Percentiles rank a stretch among this genome's conserved stretches.
Evolutionary conservation across 2,329 filamentous ascomycete genomes (phyloP).

Genomic region (Xylaria sp.): DNA sequence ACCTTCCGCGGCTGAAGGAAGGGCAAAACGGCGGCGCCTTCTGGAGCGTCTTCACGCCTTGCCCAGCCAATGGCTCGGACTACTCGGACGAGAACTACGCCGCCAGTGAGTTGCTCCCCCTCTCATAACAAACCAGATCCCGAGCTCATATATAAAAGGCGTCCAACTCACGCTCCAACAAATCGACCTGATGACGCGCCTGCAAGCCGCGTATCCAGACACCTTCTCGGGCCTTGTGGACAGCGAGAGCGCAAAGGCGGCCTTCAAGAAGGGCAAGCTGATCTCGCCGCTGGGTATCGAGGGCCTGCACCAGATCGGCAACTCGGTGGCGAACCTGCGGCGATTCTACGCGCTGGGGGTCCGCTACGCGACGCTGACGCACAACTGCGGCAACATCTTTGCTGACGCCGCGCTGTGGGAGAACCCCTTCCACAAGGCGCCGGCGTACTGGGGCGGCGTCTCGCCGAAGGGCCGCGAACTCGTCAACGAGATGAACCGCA

Average conservation of each 20-base stretch:
- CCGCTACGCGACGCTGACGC: slow-evolving; percentile 88
- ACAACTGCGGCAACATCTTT: slow-evolving; percentile 92
- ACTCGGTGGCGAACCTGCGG: slow-evolving; percentile 79
- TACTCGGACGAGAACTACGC: slow-evolving; percentile 80
- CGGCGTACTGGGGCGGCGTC: slow-evolving; percentile 76
- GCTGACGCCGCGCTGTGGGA: slow-evolving; percentile 83
- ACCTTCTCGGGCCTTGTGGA: slow-evolving; percentile 74
- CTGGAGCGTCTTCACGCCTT: slow-evolving; percentile 88
- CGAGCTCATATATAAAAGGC: slow-evolving; percentile 56
- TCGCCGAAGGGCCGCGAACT: slow-evolving; percentile 75
- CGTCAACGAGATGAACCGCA: slow-evolving; percentile 89
- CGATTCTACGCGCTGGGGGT: slow-evolving; percentile 82
- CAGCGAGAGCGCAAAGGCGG: slow-evolving; percentile 69
- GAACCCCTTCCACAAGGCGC: slow-evolving; percentile 60
- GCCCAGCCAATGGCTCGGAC: slow-evolving; percentile 77
- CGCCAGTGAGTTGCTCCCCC: slow-evolving; percentile 62
- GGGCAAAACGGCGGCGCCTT: slow-evolving; percentile 87
- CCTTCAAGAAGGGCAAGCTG: slow-evolving; percentile 71
- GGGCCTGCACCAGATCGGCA: slow-evolving; percentile 93
- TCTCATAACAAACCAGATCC: background rate
- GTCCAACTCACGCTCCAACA: slow-evolving; percentile 75
- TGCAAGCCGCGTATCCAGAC: slow-evolving; percentile 59
- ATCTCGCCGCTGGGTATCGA: slow-evolving; percentile 86
- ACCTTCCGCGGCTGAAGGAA: slow-evolving; percentile 77
- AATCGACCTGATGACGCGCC: slow-evolving; percentile 71